Percentiles rank a stretch among this genome's conserved stretches.
Evolutionary conservation across 1,284 basidiomycete species (phyloP).

Genomic region (Sanghuangporus weigelae): DNA sequence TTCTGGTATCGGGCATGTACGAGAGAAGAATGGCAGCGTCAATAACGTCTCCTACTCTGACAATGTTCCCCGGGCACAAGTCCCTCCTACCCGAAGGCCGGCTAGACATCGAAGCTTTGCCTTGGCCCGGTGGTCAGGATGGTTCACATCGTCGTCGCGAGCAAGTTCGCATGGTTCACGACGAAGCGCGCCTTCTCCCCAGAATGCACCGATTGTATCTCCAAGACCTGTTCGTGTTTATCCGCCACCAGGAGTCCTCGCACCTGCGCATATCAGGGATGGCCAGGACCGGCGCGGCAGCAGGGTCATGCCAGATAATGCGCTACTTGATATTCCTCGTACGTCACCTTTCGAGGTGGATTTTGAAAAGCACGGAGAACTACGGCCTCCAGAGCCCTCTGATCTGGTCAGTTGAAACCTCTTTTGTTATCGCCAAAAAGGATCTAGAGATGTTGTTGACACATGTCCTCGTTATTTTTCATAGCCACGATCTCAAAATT

Average conservation of each 20-base stretch:
- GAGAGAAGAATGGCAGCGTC: conserved; percentile 9
- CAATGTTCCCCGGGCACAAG: conserved; percentile 4
- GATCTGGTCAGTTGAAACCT: not conserved
- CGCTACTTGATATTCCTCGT: conserved; percentile 13
- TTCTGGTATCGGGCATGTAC: conserved; percentile 11
- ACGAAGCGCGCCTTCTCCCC: not conserved
- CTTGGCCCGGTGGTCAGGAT: conserved; percentile 11
- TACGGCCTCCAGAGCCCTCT: not conserved
- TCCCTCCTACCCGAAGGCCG: not conserved
- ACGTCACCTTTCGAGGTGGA: conserved; percentile 17
- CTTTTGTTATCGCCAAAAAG: not conserved
- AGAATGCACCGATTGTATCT: conserved; percentile 8
- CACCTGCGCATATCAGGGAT: conserved; percentile 8
- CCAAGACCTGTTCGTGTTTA: conserved; percentile 8
- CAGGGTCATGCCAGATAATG: not conserved
- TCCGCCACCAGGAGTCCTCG: conserved; percentile 4
- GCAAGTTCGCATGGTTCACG: conserved; percentile 3
- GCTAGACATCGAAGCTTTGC: conserved; percentile 7
- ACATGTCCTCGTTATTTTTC: not conserved
- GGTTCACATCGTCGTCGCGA: conserved; percentile 10
- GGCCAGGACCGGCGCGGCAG: conserved; percentile 5
- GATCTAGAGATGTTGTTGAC: not conserved
- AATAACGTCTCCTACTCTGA: conserved; percentile 6
- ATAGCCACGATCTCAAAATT: conserved; percentile 6
- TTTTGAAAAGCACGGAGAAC: conserved; percentile 11